These are phyloP conservation scores for Parafenestella ontariensis DNA, from an alignment of 2,329 filamentous ascomycete genomes.

Conservation along the genomic window DNA sequence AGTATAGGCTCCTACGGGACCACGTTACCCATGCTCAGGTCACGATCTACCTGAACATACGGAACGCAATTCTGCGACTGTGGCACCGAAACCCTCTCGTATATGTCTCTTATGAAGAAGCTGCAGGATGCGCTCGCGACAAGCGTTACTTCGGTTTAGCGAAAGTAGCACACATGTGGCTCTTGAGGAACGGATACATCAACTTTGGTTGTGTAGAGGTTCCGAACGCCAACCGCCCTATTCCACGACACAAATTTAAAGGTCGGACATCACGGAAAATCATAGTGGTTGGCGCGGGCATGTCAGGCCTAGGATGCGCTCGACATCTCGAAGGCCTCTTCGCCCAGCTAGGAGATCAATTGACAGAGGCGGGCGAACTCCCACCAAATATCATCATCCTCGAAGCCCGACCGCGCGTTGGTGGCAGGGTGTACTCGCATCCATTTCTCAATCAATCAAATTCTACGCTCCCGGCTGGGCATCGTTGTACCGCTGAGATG, in stretches of 20 bases:
- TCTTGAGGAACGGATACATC: conserved; percentile 89
- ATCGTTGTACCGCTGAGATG: conserved; percentile 86
- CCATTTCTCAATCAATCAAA: conserved; percentile 67
- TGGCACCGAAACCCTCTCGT: conserved; percentile 89
- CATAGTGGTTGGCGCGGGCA: conserved; percentile 89
- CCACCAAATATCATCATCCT: conserved; percentile 79
- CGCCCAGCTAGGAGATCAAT: conserved; percentile 75
- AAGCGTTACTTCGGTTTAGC: conserved; percentile 88
- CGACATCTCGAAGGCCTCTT: conserved; percentile 89
- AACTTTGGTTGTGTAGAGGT: conserved; percentile 92
- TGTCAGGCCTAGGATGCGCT: conserved; percentile 90
- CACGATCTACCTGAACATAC: conserved; percentile 93
- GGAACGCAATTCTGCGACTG: conserved; percentile 89
- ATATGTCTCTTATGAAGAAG: conserved; percentile 81
- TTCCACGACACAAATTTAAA: conserved; percentile 49
- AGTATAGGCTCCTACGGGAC: conserved; percentile 80
- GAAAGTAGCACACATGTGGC: conserved; percentile 89
- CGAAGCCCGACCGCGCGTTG: conserved; percentile 86
- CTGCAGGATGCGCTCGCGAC: conserved; percentile 88
- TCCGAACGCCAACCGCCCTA: conserved; percentile 53
- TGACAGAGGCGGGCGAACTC: conserved; percentile 69
- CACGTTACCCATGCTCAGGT: conserved; percentile 89
- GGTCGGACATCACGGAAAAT: conserved; percentile 71
- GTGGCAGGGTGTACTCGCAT: conserved; percentile 92
- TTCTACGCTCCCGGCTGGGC: conserved; percentile 59